Evolutionary conservation across 163 green algal genomes (phyloP).

Genomic region (Coccomyxa subellipsoidea): DNA sequence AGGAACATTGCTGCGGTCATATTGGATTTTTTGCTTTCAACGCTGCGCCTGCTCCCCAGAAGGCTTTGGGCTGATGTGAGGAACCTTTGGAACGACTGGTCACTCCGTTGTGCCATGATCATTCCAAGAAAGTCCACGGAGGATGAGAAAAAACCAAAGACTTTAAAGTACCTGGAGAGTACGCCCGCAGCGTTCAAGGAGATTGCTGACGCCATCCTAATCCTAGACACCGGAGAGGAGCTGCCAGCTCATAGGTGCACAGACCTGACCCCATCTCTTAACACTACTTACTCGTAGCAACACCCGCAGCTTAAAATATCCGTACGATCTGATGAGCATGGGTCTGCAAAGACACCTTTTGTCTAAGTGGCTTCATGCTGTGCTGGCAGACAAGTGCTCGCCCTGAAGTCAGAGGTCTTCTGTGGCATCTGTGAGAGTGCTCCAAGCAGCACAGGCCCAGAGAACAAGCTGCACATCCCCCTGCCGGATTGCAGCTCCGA

Average conservation of each 20-base stretch:
- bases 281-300: too few relatives aligned
- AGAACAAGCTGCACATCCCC: neutral
- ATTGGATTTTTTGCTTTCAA: neutral
- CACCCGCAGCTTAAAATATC: too few relatives aligned
- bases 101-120: neutral
- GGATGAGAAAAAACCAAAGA: neutral
- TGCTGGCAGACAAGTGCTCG: neutral
- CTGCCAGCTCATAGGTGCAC: neutral
- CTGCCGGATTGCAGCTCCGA: neutral
- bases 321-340: too few relatives aligned
- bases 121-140: neutral
- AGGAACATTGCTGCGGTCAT: neutral
- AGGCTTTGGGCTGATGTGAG: neutral
- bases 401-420: neutral
- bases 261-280: too few relatives aligned
- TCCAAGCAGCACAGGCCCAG: neutral
- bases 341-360: too few relatives aligned
- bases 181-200: neutral
- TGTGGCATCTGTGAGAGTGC: neutral
- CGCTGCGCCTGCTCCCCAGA: neutral
- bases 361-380: too few relatives aligned
- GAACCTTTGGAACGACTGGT: neutral
- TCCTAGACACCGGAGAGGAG: neutral
- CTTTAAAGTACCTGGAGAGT: neutral
- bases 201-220: neutral